Conservation (phyloP, 2,329 filamentous ascomycete species). For the Fusarium marasasianum region DNA sequence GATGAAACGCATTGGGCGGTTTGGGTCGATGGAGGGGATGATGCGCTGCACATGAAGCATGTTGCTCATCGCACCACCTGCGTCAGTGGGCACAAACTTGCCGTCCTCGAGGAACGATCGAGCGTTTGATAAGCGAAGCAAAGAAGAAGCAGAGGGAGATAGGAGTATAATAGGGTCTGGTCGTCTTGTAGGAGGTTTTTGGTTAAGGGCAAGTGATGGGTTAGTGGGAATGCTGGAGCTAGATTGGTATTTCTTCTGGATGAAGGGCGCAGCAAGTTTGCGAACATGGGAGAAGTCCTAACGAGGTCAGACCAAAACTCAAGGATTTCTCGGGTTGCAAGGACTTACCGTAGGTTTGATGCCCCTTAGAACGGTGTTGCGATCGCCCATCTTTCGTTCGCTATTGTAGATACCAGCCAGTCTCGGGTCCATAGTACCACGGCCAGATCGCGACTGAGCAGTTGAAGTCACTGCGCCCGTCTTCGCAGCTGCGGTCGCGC, state of each 20-base stretch:
- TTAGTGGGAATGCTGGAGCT: conserved; percentile 51
- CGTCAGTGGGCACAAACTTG: conserved; percentile 80
- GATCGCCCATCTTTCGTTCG: conserved; percentile 90
- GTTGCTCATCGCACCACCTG: conserved; percentile 73
- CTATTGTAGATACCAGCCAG: conserved; percentile 89
- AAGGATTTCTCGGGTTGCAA: neutral
- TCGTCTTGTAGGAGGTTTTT: conserved; percentile 59
- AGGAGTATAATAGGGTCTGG: conserved; percentile 93
- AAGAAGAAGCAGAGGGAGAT: conserved; percentile 92
- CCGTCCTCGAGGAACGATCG: conserved; percentile 92
- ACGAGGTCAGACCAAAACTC: conserved; percentile 9
- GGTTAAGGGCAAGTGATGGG: conserved; percentile 63
- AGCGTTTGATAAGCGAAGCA: conserved; percentile 95
- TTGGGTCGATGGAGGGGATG: conserved; percentile 75
- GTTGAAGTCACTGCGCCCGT: conserved; percentile 55
- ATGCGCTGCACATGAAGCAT: conserved; percentile 87
- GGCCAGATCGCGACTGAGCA: conserved; percentile 62
- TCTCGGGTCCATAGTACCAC: conserved; percentile 79
- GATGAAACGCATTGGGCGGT: conserved; percentile 87
- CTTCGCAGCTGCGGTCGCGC: conserved; percentile 50
- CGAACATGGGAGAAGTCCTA: conserved; percentile 95
- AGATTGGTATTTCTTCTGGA: conserved; percentile 66
- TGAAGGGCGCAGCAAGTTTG: conserved; percentile 83
- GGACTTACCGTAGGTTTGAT: conserved; percentile 83
- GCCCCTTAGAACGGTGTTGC: conserved; percentile 87